Evolutionary conservation across 1,139 yeast species (phyloP).

Genomic region (Hyphopichia pseudoburtonii): DNA sequence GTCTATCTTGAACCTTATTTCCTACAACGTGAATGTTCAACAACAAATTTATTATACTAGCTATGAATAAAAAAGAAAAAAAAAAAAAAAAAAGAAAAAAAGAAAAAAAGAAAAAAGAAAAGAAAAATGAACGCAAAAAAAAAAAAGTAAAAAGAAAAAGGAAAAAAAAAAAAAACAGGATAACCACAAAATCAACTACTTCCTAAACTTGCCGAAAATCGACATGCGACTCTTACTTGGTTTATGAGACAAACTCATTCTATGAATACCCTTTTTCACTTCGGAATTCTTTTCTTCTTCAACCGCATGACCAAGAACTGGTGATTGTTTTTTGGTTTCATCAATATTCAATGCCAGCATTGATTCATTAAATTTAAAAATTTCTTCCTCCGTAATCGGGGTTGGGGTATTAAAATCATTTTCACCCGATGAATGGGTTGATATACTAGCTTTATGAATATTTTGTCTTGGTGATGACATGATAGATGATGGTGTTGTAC

Average conservation of each 20-base stretch:
- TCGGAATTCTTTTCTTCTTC: too few species aligned
- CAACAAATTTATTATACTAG: too few species aligned
- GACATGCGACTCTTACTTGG: conserved; percentile 11
- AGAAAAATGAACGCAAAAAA: neutral
- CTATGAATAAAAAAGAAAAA: too few species aligned
- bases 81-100: too few species aligned
- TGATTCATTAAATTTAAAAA: too few species aligned
- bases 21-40: too few species aligned
- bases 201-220: conserved; percentile 14
- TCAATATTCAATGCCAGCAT: too few species aligned
- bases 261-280: too few species aligned
- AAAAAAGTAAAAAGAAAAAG: neutral
- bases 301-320: too few species aligned
- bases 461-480: conserved; percentile 11
- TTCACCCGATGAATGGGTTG: neutral
- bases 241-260: neutral
- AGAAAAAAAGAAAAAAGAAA: neutral
- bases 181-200: conserved; percentile 1
- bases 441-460: conserved; percentile 1
- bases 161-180: neutral
- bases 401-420: neutral
- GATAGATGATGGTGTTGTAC: conserved; percentile 8
- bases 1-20: too few species aligned
- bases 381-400: too few species aligned
- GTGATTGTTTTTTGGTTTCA: too few species aligned